phyloP scores from a whole-genome alignment of 2,329 filamentous ascomycete species.

The Hypoxylon sp. region DNA sequence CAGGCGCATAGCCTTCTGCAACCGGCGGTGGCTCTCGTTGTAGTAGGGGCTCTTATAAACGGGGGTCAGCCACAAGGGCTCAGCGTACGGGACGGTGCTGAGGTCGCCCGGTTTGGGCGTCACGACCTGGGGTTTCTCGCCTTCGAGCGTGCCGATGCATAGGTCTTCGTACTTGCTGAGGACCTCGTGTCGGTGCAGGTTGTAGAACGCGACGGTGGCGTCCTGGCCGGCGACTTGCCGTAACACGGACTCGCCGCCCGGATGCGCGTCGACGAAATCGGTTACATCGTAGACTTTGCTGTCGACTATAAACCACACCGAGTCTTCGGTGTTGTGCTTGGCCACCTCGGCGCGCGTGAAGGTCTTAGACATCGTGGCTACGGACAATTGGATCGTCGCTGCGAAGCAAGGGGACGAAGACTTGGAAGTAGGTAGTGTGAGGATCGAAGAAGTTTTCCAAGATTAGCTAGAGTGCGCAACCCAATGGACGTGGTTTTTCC shows the following conservation, averaged over 20 bases:
- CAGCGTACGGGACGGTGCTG: constrained; percentile 84
- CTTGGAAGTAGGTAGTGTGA: neutral
- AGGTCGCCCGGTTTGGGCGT: constrained; percentile 79
- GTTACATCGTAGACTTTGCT: constrained; percentile 88
- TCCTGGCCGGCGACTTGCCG: constrained; percentile 85
- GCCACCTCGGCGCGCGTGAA: constrained; percentile 77
- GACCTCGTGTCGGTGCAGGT: constrained; percentile 92
- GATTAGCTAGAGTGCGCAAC: constrained; percentile 1
- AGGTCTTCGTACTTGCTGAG: constrained; percentile 82
- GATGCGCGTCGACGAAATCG: constrained; percentile 88
- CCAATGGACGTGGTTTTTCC: constrained; percentile 5
- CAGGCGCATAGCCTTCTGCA: constrained; percentile 78
- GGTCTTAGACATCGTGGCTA: constrained; percentile 59
- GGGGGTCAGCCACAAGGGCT: constrained; percentile 85
- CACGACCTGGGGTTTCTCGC: constrained; percentile 82
- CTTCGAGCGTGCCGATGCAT: constrained; percentile 80
- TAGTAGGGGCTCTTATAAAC: constrained; percentile 86
- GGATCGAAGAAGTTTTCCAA: constrained; percentile 5
- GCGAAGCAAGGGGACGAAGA: neutral
- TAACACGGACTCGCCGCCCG: constrained; percentile 84
- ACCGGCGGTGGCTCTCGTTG: constrained; percentile 77
- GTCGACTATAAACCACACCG: constrained; percentile 88
- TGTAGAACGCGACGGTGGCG: constrained; percentile 88
- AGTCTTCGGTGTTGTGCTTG: constrained; percentile 81
- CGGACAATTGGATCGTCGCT: constrained; percentile 33